Conservation (phyloP, 768 basidiomycete genomes). For the Termitomyces sp. region DNA sequence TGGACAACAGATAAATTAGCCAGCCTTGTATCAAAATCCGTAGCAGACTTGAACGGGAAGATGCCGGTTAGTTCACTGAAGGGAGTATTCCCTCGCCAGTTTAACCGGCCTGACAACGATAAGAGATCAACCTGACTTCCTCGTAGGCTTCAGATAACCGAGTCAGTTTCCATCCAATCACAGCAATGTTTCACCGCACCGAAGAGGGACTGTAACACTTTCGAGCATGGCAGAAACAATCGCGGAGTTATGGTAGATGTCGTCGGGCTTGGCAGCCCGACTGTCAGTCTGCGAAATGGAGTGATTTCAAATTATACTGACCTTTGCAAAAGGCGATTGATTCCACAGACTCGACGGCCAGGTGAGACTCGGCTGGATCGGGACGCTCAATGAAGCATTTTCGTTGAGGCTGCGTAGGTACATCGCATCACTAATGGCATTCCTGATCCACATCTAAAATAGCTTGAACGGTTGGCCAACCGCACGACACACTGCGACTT, state of each 20-base stretch:
- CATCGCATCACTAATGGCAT: slow-evolving; percentile 57
- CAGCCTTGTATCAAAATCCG: slow-evolving; percentile 22
- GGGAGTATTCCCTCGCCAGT: slow-evolving; percentile 45
- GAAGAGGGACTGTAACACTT: slow-evolving; percentile 50
- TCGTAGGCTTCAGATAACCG: slow-evolving; percentile 21
- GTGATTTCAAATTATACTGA: slow-evolving; percentile 11
- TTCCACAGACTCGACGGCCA: slow-evolving; percentile 35
- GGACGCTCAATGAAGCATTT: slow-evolving; percentile 42
- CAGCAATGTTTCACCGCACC: slow-evolving; percentile 29
- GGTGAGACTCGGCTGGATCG: slow-evolving; percentile 36
- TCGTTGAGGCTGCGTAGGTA: slow-evolving; percentile 47
- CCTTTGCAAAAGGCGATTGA: slow-evolving; percentile 17
- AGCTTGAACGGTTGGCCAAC: slow-evolving; percentile 9
- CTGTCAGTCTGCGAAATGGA: not conserved
- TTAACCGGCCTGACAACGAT: slow-evolving; percentile 37
- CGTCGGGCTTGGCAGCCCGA: slow-evolving; percentile 18
- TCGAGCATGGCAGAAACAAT: slow-evolving; percentile 56
- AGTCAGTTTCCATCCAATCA: slow-evolving; percentile 1
- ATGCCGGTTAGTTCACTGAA: slow-evolving; percentile 54
- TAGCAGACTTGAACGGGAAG: slow-evolving; percentile 34
- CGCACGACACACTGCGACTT: slow-evolving; percentile 16
- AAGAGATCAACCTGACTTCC: slow-evolving; percentile 31
- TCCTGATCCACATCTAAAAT: slow-evolving; percentile 27
- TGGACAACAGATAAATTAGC: slow-evolving; percentile 31
- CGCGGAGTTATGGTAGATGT: slow-evolving; percentile 48